These are phyloP conservation scores for Nymphaea colorata DNA, from an alignment of 164 flowering plant genomes.

Conservation along the genomic window DNA sequence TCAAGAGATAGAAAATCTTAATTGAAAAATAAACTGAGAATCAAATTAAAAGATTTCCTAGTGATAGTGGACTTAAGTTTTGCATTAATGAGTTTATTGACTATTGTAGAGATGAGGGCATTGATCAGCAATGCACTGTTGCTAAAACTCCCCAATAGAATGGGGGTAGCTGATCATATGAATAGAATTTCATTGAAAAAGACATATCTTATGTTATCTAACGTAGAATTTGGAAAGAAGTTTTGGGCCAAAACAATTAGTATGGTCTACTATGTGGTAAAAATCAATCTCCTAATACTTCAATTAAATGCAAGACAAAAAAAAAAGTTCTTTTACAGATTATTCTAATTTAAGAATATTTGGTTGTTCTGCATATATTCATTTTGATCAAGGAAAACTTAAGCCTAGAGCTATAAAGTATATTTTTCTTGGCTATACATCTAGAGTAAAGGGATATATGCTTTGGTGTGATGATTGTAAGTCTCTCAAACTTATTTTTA, in stretches of 20 bases:
- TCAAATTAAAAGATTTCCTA: no score
- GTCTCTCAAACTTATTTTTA: background rate
- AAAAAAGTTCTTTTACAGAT: background rate
- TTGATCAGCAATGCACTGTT: background rate
- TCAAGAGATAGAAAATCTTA: no score
- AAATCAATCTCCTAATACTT: background rate
- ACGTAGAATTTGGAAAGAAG: background rate
- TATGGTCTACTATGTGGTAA: background rate
- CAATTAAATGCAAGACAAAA: background rate
- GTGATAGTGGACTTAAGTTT: background rate
- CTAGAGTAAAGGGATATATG: slow-evolving; percentile 3
- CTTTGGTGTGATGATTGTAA: slow-evolving; percentile 2
- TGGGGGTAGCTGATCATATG: background rate
- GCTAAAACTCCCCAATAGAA: background rate
- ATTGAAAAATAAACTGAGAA: no score
- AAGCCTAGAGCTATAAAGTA: slow-evolving; percentile 2
- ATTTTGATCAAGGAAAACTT: slow-evolving; percentile 2
- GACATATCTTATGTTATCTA: background rate
- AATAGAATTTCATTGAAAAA: no score
- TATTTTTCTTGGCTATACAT: slow-evolving; percentile 1
- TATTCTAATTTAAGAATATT: slow-evolving; percentile 5
- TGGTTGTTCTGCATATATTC: slow-evolving; percentile 5
- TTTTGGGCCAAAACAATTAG: no score
- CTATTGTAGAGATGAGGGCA: no score
- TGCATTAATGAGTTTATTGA: background rate